phyloP scores from a whole-genome alignment of 2,329 filamentous ascomycete genomes.

The Aspergillus sp. region DNA sequence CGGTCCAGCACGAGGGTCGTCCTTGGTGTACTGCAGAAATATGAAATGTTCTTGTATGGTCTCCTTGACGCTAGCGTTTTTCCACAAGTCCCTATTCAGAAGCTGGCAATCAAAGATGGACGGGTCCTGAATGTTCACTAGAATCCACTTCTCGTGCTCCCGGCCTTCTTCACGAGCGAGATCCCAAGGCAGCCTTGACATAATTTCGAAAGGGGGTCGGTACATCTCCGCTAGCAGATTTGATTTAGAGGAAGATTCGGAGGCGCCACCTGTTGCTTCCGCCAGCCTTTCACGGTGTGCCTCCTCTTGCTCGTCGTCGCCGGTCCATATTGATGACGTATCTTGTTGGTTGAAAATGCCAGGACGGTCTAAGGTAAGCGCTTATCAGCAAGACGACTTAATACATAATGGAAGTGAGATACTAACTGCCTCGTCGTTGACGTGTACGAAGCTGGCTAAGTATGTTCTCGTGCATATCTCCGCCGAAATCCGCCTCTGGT shows the following conservation, averaged over 20 bases:
- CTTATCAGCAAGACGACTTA: conserved; percentile 7
- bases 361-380: conserved; percentile 41
- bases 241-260: conserved; percentile 67
- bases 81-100: conserved; percentile 95
- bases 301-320: conserved; percentile 45
- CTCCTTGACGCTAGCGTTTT: conserved; percentile 74
- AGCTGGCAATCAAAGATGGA: conserved; percentile 93
- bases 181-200: conserved; percentile 78
- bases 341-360: conserved; percentile 71
- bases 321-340: conserved; percentile 59
- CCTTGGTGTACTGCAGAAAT: conserved; percentile 91
- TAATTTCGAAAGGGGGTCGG: conserved; percentile 86
- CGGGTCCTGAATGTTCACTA: conserved; percentile 93
- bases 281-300: conserved; percentile 56
- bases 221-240: conserved; percentile 87
- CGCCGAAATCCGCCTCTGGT: conserved; percentile 58
- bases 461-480: conserved; percentile 61
- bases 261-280: conserved; percentile 64
- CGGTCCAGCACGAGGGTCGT: conserved; percentile 72
- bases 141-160: conserved; percentile 85
- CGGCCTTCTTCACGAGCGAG: conserved; percentile 82
- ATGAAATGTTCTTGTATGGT: conserved; percentile 89
- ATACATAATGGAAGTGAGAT: neutral
- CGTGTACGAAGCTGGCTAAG: conserved; percentile 63
- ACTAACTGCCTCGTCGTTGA: conserved; percentile 37